Conservation (phyloP, 1,139 yeast species). For the Suhomyces yuchorum region DNA sequence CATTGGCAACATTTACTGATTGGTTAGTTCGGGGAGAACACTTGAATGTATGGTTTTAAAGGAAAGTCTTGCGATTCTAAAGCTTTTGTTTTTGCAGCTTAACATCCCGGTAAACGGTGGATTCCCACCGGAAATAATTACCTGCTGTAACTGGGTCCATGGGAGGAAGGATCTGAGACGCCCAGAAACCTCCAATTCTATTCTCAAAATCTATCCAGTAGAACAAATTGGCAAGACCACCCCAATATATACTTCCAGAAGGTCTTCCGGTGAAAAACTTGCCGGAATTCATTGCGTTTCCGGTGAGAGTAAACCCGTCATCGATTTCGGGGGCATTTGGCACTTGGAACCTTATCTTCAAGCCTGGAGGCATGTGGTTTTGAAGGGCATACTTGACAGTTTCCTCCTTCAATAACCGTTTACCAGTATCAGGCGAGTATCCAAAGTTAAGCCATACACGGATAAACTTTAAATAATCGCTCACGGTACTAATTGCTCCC, state of each 20-base stretch:
- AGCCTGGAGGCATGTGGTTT: conserved; percentile 38
- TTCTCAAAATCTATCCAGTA: conserved; percentile 50
- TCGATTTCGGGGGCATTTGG: conserved; percentile 10
- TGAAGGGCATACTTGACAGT: conserved; percentile 35
- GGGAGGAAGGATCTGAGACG: conserved; percentile 40
- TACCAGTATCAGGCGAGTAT: conserved; percentile 40
- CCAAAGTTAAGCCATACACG: conserved; percentile 52
- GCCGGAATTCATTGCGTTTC: conserved; percentile 21
- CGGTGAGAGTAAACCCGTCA: conserved; percentile 20
- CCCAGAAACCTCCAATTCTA: conserved; percentile 47
- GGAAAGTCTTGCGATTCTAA: neutral
- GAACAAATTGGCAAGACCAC: conserved; percentile 47
- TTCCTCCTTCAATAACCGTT: conserved; percentile 31
- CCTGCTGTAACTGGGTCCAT: conserved; percentile 14
- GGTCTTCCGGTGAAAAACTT: conserved; percentile 44
- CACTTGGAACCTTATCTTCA: conserved; percentile 16
- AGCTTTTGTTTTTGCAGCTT: conserved; percentile 5
- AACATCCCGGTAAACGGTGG: conserved; percentile 14
- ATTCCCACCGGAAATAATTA: conserved; percentile 14
- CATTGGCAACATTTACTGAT: too few relatives aligned
- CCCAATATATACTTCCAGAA: conserved; percentile 44
- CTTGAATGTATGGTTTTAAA: too few relatives aligned
- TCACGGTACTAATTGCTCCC: conserved; percentile 47
- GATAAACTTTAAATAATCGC: conserved; percentile 46
- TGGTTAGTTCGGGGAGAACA: too few relatives aligned